A percentile compares a stretch with the other conserved stretches of the same genome.
These are phyloP conservation scores for Reticulascus tulasneorum DNA, from an alignment of 2,329 filamentous ascomycete genomes.

Conservation along the genomic window DNA sequence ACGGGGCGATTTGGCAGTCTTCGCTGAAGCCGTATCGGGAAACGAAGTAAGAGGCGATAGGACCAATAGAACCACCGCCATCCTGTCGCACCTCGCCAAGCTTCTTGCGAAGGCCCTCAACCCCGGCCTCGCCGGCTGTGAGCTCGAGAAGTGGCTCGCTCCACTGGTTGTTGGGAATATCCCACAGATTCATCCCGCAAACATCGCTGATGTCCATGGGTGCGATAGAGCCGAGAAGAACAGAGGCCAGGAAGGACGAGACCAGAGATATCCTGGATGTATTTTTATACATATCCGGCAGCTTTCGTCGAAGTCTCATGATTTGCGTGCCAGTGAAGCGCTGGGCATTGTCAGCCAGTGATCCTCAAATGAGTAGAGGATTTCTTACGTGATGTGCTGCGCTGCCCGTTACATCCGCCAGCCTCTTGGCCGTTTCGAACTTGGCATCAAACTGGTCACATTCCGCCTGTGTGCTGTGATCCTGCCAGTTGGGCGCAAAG, in stretches of 20 bases:
- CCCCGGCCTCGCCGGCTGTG: slow-evolving; percentile 60
- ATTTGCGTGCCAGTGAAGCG: slow-evolving; percentile 98
- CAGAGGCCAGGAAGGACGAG: slow-evolving; percentile 88
- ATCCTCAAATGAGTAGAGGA: not conserved
- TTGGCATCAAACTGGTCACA: slow-evolving; percentile 81
- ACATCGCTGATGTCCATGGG: slow-evolving; percentile 93
- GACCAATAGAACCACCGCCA: slow-evolving; percentile 74
- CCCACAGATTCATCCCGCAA: slow-evolving; percentile 96
- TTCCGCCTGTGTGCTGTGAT: slow-evolving; percentile 88
- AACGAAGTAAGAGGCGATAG: slow-evolving; percentile 75
- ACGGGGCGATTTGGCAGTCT: slow-evolving; percentile 75
- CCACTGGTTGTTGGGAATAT: slow-evolving; percentile 72
- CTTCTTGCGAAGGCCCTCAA: slow-evolving; percentile 65
- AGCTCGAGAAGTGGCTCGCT: slow-evolving; percentile 71
- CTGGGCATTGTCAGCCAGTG: slow-evolving; percentile 35
- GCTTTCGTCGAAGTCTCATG: slow-evolving; percentile 74
- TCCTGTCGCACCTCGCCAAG: slow-evolving; percentile 77
- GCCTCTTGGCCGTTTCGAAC: slow-evolving; percentile 60
- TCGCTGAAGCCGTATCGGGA: slow-evolving; percentile 70
- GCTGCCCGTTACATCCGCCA: slow-evolving; percentile 83
- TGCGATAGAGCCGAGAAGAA: slow-evolving; percentile 81
- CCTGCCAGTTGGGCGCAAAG: slow-evolving; percentile 96
- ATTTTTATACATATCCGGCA: slow-evolving; percentile 74
- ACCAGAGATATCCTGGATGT: slow-evolving; percentile 88
- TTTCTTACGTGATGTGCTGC: slow-evolving; percentile 85